Percentiles rank a stretch among this genome's conserved stretches.
Evolutionary conservation across 306 rosid species (phyloP).

Genomic region (Cicer cuneatum): DNA sequence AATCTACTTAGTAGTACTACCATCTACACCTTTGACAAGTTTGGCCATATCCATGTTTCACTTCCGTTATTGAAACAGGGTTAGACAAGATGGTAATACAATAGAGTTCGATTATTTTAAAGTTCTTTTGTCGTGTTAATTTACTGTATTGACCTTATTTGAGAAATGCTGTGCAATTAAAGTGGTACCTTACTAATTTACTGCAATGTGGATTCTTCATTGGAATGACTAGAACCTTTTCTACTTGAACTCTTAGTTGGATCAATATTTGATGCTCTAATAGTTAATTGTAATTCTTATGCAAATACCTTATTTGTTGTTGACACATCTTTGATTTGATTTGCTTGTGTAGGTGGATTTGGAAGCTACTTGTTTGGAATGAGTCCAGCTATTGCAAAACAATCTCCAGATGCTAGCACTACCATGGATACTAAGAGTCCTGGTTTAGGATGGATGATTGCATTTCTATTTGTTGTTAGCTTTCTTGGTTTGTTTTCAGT

Average conservation of each 20-base stretch:
- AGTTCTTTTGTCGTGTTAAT: not conserved
- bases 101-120: not conserved
- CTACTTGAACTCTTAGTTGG: not conserved
- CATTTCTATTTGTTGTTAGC: slow-evolving; percentile 57
- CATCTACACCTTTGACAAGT: not conserved
- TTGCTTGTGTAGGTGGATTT: slow-evolving; percentile 56
- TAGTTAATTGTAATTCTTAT: slow-evolving; percentile 24
- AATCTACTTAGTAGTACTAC: not conserved
- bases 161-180: not conserved
- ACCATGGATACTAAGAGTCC: slow-evolving; percentile 45
- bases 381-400: slow-evolving; percentile 54
- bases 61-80: no score
- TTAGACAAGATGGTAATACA: no score
- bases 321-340: slow-evolving; percentile 19
- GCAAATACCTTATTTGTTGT: slow-evolving; percentile 11
- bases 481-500: slow-evolving; percentile 63
- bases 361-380: slow-evolving; percentile 61
- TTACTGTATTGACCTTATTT: not conserved
- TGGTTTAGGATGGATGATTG: slow-evolving; percentile 59
- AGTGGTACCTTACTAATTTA: no score
- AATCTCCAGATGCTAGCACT: slow-evolving; percentile 42
- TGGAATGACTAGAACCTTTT: not conserved
- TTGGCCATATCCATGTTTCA: not conserved
- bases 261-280: not conserved
- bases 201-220: not conserved